Conservation (phyloP, 2,329 filamentous ascomycete species). For the Colletotrichum sp. region DNA sequence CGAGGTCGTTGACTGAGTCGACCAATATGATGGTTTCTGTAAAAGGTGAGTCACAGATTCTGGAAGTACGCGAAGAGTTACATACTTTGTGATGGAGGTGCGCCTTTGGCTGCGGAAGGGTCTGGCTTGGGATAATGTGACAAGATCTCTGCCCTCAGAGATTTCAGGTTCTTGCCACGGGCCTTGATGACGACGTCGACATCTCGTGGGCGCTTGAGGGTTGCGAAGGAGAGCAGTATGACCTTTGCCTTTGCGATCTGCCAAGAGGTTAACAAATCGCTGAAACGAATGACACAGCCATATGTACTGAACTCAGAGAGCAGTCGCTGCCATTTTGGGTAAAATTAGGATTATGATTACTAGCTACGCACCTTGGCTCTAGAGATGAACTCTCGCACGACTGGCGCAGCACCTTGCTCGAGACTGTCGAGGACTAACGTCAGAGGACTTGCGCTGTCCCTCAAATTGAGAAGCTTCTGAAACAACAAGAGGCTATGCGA, state of each 20-base stretch:
- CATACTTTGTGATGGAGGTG: conserved; percentile 47
- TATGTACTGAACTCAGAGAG: neutral
- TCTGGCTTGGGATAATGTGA: conserved; percentile 51
- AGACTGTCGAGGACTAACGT: conserved; percentile 86
- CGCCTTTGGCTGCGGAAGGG: conserved; percentile 38
- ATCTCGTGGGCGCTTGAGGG: conserved; percentile 66
- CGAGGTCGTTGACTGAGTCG: conserved; percentile 77
- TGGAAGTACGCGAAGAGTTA: neutral
- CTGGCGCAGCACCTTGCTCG: conserved; percentile 76
- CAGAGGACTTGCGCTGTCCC: conserved; percentile 83
- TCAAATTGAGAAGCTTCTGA: conserved; percentile 79
- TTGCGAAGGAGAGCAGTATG: conserved; percentile 80
- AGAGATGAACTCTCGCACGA: conserved; percentile 75
- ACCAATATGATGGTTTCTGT: conserved; percentile 77
- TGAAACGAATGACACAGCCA: neutral
- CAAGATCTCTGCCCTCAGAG: conserved; percentile 65
- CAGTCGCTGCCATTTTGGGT: neutral
- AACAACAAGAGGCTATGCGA: conserved; percentile 86
- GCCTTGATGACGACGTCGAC: conserved; percentile 73
- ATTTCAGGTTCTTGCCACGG: conserved; percentile 60
- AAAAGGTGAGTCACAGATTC: conserved; percentile 6
- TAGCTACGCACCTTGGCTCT: conserved; percentile 69
- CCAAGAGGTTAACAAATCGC: neutral
- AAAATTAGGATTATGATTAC: neutral
- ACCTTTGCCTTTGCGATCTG: conserved; percentile 71